A percentile compares a stretch with the other conserved stretches of the same genome.
These are phyloP conservation scores for Hippophae rhamnoides DNA, from an alignment of 306 rosid genomes.

Conservation along the genomic window DNA sequence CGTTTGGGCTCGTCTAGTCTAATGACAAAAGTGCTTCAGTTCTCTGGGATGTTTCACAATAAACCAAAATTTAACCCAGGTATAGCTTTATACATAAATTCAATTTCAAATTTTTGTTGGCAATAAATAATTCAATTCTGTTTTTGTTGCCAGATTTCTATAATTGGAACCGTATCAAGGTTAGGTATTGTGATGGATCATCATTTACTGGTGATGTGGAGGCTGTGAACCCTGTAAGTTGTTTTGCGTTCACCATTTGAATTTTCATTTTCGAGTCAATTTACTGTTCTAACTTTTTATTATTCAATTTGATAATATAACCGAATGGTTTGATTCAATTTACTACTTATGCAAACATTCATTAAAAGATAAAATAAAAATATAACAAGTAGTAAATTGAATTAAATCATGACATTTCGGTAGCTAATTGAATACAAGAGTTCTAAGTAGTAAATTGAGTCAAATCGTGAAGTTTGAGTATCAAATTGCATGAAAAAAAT, in stretches of 20 bases:
- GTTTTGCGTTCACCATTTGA: background rate
- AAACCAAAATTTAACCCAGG: conserved; percentile 60
- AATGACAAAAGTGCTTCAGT: conserved; percentile 55
- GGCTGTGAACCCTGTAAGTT: conserved; percentile 67
- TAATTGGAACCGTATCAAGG: conserved; percentile 80
- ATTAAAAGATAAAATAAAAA: too few relatives aligned
- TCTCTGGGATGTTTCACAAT: conserved; percentile 66
- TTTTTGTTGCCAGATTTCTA: conserved; percentile 54
- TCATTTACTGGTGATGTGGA: conserved; percentile 92
- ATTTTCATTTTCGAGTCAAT: background rate
- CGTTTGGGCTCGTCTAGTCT: conserved; percentile 76
- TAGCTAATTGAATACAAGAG: too few relatives aligned
- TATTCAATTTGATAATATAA: too few relatives aligned
- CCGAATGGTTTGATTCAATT: too few relatives aligned
- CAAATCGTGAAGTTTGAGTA: too few relatives aligned
- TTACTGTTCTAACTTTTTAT: too few relatives aligned
- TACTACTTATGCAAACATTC: too few relatives aligned
- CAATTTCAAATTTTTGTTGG: background rate
- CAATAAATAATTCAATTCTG: background rate
- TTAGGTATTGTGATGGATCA: conserved; percentile 88
- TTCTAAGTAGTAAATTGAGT: too few relatives aligned
- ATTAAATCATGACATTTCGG: too few relatives aligned
- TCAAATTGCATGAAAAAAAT: too few relatives aligned
- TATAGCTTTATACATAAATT: conserved; percentile 11
- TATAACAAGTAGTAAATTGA: too few relatives aligned